Conservation (phyloP, 305 asterid genomes). For the Fraxinus floribunda region DNA sequence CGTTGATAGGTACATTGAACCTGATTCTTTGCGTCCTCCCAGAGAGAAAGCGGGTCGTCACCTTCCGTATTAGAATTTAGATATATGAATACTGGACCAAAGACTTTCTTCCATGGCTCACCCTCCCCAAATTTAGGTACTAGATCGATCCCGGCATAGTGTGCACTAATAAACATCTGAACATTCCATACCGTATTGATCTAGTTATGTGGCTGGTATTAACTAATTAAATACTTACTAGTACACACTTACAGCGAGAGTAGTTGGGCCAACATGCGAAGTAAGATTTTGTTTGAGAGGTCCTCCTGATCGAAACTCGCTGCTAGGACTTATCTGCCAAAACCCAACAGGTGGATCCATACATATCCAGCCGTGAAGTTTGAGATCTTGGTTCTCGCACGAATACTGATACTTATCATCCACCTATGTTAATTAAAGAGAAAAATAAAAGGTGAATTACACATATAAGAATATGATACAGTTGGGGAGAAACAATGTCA, state of each 20-base stretch:
- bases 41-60: constrained; percentile 31
- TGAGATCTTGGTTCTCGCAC: constrained; percentile 51
- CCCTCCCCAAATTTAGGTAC: constrained; percentile 30
- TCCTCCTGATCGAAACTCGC: constrained; percentile 64
- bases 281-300: constrained; percentile 64
- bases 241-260: constrained; percentile 47
- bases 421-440: constrained; percentile 38
- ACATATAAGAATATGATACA: neutral
- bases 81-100: constrained; percentile 43
- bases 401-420: constrained; percentile 76
- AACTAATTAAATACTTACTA: neutral
- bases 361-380: constrained; percentile 73
- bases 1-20: constrained; percentile 12
- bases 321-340: constrained; percentile 72
- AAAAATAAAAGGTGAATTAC: neutral
- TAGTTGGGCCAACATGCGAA: constrained; percentile 67
- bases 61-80: constrained; percentile 26
- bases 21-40: constrained; percentile 42
- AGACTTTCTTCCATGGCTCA: constrained; percentile 44
- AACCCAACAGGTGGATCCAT: constrained; percentile 70
- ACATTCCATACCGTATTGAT: neutral
- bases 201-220: neutral
- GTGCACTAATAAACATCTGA: constrained; percentile 40
- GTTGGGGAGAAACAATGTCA: neutral
- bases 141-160: constrained; percentile 39